These are phyloP conservation scores for Botrytis medusae DNA, from an alignment of 2,329 filamentous ascomycete species.

Conservation along the genomic window DNA sequence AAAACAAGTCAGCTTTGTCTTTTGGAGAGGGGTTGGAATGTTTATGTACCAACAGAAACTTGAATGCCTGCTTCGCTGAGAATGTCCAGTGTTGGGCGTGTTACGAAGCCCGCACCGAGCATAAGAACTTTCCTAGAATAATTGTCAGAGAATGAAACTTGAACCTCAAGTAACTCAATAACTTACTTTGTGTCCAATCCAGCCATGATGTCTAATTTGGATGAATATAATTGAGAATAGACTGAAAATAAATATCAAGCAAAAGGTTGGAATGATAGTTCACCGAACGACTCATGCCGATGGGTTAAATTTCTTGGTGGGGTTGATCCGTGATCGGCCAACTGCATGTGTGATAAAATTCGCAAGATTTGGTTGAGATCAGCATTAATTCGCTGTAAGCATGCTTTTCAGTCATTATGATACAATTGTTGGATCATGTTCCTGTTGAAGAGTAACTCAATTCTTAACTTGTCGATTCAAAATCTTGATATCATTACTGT, in stretches of 20 bases:
- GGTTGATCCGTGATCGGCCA: conserved; percentile 32
- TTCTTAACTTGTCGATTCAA: not conserved
- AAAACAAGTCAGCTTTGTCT: not conserved
- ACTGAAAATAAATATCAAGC: not conserved
- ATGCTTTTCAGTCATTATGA: not conserved
- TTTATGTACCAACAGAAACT: conserved; percentile 53
- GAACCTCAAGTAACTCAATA: too few relatives aligned
- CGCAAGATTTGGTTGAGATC: not conserved
- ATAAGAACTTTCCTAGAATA: conserved; percentile 44
- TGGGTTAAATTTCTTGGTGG: conserved; percentile 30
- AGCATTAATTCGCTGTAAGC: not conserved
- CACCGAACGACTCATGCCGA: conserved; percentile 27
- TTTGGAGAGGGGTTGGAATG: not conserved
- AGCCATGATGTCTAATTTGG: conserved; percentile 10
- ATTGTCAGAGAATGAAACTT: not conserved
- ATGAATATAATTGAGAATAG: not conserved
- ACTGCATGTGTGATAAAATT: not conserved
- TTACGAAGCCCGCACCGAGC: conserved; percentile 54
- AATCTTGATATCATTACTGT: not conserved
- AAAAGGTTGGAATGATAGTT: not conserved
- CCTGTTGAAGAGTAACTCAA: not conserved
- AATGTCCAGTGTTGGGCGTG: conserved; percentile 58
- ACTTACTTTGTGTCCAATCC: conserved; percentile 13
- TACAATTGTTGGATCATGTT: too few relatives aligned
- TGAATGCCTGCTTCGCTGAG: conserved; percentile 56